Base-by-base conservation (phyloP, 192 early-diverging fungal species). In the Coemansia umbellata region DNA sequence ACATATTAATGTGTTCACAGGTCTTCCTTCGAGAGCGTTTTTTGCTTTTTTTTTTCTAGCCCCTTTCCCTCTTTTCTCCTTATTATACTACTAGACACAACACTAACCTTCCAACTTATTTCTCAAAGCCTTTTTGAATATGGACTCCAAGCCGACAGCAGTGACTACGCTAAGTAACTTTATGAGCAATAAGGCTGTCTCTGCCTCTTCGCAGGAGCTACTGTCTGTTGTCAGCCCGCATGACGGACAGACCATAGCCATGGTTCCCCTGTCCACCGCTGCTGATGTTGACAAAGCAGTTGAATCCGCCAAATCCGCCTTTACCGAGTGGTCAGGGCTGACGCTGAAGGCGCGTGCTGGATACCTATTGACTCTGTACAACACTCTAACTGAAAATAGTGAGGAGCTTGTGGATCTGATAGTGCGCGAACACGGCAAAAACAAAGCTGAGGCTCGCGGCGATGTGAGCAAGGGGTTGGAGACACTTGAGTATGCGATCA, bases 381-480 rank as follows among this genome's bases (percentile, higher is more conserved):
- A 77, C 8, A 43, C 63, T 8, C 55, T 90, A 24, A 62, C 73
- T 17, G 78, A 59, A 58, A 78, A 86, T 62, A 50, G 58, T 0
- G 83, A 84, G 9, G 84, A 92, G 60, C 74, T 92, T 11, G 85
- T 83, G 0, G 83, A 79, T 36, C 62, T 91, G 49, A 82, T 92
- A 9, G 87, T 85, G 19, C 60, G 73, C 21, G 90, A 92, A 62
- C 89, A 92, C 53, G 90, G 90, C 56, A 92, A 91, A 78, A 91
- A 80, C 37, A 75, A 74, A 55, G 61, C 76, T 0, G 90, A 92
- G 60, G 89, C 89, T 7, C 37, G 80, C 14, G 85, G 80, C 27
- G 89, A 90, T 51, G 73, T 92, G 36, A 59, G 73, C 47, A 91
- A 91, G 58, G 90, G 88, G 13, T 74, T 85, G 33, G 90, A 92